These are phyloP conservation scores for Nicotiana tomentosiformis DNA, from an alignment of 257 asterid genomes.

Conservation along the genomic window DNA sequence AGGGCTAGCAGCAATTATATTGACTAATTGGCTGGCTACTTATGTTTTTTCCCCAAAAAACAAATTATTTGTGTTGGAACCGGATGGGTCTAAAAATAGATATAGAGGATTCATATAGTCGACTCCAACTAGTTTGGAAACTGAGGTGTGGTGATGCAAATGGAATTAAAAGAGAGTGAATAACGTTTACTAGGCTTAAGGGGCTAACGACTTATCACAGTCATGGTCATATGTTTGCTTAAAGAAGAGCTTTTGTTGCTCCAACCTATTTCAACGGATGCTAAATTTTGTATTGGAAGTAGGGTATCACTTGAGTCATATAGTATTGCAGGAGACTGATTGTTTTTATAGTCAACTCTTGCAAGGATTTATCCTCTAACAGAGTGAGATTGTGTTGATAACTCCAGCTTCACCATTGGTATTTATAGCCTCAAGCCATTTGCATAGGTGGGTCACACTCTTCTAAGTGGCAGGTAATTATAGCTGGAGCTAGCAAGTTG, in stretches of 20 bases:
- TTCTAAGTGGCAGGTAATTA: conserved; percentile 3
- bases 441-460: background rate
- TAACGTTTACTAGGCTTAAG: background rate
- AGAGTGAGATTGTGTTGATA: background rate
- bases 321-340: background rate
- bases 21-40: too few relatives aligned
- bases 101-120: background rate
- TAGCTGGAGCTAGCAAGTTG: background rate
- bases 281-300: background rate
- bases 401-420: background rate
- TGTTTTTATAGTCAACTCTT: background rate
- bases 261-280: background rate
- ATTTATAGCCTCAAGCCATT: background rate
- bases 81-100: background rate
- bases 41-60: background rate
- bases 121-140: background rate
- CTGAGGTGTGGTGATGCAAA: background rate
- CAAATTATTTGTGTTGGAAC: background rate
- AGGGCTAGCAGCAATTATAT: too few relatives aligned
- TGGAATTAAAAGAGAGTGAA: background rate
- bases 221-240: background rate
- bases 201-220: background rate
- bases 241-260: background rate
- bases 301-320: background rate
- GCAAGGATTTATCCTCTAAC: background rate